Conservation (phyloP, 306 rosid genomes). For the Sechiopsis laciniata region DNA sequence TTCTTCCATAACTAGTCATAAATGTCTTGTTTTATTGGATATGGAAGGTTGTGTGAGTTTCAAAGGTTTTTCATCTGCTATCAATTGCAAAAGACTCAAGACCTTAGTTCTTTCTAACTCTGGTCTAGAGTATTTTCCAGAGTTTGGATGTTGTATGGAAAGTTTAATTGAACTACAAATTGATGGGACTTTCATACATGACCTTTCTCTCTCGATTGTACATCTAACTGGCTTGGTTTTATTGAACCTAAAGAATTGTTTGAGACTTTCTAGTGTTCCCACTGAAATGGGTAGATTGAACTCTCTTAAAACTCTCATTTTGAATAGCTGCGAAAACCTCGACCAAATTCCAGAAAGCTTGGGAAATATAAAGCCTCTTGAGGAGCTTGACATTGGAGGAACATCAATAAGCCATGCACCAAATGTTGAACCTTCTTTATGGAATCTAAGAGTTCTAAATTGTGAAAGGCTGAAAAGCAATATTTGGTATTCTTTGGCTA, state of each 20-base stretch:
- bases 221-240: conserved; percentile 10
- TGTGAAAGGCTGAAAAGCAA: too few species aligned
- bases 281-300: conserved; percentile 11
- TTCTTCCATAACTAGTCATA: background rate
- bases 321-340: conserved; percentile 21
- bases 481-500: too few species aligned
- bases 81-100: background rate
- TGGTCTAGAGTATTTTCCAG: conserved; percentile 12
- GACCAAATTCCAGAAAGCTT: background rate
- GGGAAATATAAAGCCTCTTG: background rate
- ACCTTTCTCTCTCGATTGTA: conserved; percentile 5
- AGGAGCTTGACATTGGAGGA: conserved; percentile 15
- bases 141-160: too few species aligned
- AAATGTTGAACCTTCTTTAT: background rate
- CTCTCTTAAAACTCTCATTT: conserved; percentile 16
- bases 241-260: conserved; percentile 19
- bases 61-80: background rate
- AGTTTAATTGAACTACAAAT: background rate
- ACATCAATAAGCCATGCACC: background rate
- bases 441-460: background rate
- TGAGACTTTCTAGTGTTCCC: conserved; percentile 17
- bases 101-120: background rate
- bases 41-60: background rate
- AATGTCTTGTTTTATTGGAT: background rate
- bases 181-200: conserved; percentile 16